Percentiles rank a stretch among this genome's conserved stretches.
Conservation (phyloP, 352 stramenopile species). For the Phytophthora uliginosa region DNA sequence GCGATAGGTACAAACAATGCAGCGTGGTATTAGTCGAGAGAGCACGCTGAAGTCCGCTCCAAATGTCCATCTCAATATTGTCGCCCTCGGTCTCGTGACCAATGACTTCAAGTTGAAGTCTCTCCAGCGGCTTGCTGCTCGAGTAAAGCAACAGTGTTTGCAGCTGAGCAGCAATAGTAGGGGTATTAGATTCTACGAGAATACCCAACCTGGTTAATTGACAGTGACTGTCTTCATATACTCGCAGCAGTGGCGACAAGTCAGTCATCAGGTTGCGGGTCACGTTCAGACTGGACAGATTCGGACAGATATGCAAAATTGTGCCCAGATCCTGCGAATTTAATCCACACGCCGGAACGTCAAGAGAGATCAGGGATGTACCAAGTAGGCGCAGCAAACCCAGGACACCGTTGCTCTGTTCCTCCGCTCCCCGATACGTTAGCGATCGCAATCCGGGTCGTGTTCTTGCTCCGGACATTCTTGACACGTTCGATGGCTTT, state of each 20-base stretch:
- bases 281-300: constrained; percentile 31
- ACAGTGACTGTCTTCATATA: constrained; percentile 18
- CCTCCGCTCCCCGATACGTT: constrained; percentile 31
- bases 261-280: constrained; percentile 18
- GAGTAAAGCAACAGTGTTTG: constrained; percentile 16
- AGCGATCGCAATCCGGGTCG: constrained; percentile 26
- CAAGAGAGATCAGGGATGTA: constrained; percentile 22
- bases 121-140: constrained; percentile 21
- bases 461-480: background rate
- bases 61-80: constrained; percentile 10
- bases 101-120: constrained; percentile 25
- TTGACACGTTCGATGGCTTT: constrained; percentile 4
- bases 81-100: background rate
- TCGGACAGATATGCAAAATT: constrained; percentile 35
- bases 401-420: constrained; percentile 20
- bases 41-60: constrained; percentile 22
- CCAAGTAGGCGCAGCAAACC: constrained; percentile 24
- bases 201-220: constrained; percentile 28
- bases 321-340: constrained; percentile 18
- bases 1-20: constrained; percentile 15
- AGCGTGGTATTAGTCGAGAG: constrained; percentile 25
- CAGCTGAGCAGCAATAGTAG: constrained; percentile 27
- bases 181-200: constrained; percentile 17
- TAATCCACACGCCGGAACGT: constrained; percentile 30
- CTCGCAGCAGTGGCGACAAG: constrained; percentile 25